These are phyloP conservation scores for Trifolium fragiferum DNA, from an alignment of 306 rosid species.

Conservation along the genomic window DNA sequence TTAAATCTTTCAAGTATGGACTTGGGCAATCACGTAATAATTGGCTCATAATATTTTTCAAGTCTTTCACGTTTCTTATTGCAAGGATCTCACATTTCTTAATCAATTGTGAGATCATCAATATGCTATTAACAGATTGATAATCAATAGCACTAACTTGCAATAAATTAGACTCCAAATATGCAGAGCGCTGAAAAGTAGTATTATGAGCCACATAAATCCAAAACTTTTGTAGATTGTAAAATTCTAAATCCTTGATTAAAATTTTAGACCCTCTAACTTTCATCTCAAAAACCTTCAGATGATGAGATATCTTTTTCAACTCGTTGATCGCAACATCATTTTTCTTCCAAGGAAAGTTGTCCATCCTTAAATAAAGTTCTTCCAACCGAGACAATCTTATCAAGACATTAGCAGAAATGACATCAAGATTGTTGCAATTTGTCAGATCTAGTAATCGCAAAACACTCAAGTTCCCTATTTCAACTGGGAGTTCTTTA, in stretches of 20 bases:
- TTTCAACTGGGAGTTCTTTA: slow-evolving; percentile 28
- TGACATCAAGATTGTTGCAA: slow-evolving; percentile 11
- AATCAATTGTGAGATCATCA: not conserved
- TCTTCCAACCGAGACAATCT: slow-evolving; percentile 36
- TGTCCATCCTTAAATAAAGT: slow-evolving; percentile 22
- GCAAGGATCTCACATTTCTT: slow-evolving; percentile 31
- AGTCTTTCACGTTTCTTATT: not conserved
- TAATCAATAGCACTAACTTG: not conserved
- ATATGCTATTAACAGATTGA: not conserved
- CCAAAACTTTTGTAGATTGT: slow-evolving; percentile 12
- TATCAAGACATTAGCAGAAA: slow-evolving; percentile 23
- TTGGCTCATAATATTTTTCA: slow-evolving; percentile 25
- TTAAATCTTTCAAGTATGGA: not conserved
- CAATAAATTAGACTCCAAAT: slow-evolving; percentile 26
- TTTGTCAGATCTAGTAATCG: slow-evolving; percentile 34
- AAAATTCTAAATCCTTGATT: not conserved
- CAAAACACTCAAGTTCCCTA: slow-evolving; percentile 5
- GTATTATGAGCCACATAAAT: not conserved
- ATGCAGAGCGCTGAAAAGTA: not conserved
- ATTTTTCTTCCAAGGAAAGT: slow-evolving; percentile 20
- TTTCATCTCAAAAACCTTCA: slow-evolving; percentile 30
- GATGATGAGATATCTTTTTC: not conserved
- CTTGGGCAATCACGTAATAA: slow-evolving; percentile 17
- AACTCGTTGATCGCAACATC: slow-evolving; percentile 19
- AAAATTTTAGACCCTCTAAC: not conserved